A percentile compares a stretch with the other conserved stretches of the same genome.
These are phyloP conservation scores for Penicillium cataractarum DNA, from an alignment of 495 filamentous ascomycete species.

Conservation along the genomic window DNA sequence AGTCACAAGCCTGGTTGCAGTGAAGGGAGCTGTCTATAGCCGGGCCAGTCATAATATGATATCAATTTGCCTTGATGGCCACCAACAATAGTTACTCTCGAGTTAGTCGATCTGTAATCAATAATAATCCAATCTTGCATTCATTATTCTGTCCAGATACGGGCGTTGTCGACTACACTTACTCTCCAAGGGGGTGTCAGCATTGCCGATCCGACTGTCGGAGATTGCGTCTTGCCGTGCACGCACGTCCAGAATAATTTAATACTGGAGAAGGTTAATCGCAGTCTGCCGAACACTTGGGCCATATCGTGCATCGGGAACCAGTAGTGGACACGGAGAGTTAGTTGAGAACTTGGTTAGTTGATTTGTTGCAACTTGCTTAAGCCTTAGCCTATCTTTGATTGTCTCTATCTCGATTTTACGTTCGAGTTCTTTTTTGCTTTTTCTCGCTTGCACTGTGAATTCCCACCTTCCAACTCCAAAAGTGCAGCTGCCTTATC, in stretches of 20 bases:
- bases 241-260: background rate
- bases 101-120: background rate
- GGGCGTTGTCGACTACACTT: background rate
- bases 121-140: background rate
- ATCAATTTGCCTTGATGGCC: background rate
- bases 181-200: background rate
- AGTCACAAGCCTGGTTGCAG: conserved; percentile 1
- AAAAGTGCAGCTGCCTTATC: background rate
- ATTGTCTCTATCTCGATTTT: background rate
- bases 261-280: background rate
- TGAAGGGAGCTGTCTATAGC: conserved; percentile 9
- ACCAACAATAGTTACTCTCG: background rate
- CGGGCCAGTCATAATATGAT: conserved; percentile 6
- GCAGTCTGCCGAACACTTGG: background rate
- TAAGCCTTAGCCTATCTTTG: background rate
- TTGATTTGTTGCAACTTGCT: background rate
- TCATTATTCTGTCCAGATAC: background rate
- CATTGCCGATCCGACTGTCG: conserved; percentile 1
- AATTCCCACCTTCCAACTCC: background rate
- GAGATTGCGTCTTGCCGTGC: background rate
- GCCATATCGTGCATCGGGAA: background rate
- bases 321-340: background rate
- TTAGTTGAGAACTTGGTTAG: background rate
- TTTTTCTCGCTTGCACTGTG: background rate
- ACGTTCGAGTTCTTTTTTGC: background rate